Evolutionary conservation across 306 rosid genomes (phyloP), one percentile per base, ranked within the genome.

Genomic region (Quercus gilva): DNA sequence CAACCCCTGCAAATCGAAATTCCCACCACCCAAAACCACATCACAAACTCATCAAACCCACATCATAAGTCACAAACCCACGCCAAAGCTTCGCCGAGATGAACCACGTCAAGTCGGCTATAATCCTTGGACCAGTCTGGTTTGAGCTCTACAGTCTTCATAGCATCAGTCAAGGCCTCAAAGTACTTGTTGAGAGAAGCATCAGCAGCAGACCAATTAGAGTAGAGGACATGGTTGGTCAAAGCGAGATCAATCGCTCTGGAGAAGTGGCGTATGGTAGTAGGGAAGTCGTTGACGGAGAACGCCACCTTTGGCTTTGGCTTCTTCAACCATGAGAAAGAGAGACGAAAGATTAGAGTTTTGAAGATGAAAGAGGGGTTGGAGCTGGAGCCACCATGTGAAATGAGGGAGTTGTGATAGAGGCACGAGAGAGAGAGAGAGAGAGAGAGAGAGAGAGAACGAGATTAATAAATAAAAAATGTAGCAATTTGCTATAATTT

Each of bases 221-320:
- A 95, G 79, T 87, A 95, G 58, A 95, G 97, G 53, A 95, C 98
- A 35, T 95, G 99, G 83, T 95, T 95, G 56, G 69, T n/a, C 1
- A 98, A 96, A 43, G 96, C 65, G 1, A 95, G 87, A 29, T 80
- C 76, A 45, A 92, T 91, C 41, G 98, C 98, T 3, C 90, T 97
- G 7, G 99, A 82, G 83, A 95, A 95, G 89, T 95, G 97, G 2
- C 79, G 70, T 68, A 95, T 79, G 33, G 99, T 98, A 51, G 87
- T 11, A 37, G 69, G 9, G 75, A 57, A 95, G 56, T 95, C 92
- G 33, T 94, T 91, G 68, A 96, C 64, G 1, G 98, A 85, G 90
- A 87, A 92, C 8, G 97, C 97, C 2, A 31, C 98, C 99, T 64
- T 87, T 95, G 73, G 99, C 96, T 90, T 92, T 95, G 60, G 99